Percentiles rank a stretch among this genome's conserved stretches.
phyloP scores from a whole-genome alignment of 345 rosid genomes.

The Populus simonii region DNA sequence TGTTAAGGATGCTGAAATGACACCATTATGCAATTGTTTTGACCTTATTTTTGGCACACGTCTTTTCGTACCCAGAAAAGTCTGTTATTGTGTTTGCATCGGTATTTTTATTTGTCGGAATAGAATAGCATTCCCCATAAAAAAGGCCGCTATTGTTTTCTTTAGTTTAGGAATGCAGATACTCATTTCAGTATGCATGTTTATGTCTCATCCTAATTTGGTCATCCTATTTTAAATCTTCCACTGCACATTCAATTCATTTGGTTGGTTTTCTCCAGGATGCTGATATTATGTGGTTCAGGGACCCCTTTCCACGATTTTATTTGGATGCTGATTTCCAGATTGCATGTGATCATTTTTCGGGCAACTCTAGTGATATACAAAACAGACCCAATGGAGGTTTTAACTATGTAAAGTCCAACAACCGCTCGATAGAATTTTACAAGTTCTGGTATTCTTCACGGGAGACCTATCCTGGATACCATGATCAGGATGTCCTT shows the following conservation, averaged over 20 bases:
- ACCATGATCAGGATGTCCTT: conserved; percentile 79
- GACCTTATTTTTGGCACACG: too few relatives aligned
- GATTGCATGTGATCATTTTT: conserved; percentile 76
- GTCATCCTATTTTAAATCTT: not conserved
- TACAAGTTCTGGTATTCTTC: conserved; percentile 84
- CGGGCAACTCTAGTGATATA: conserved; percentile 47
- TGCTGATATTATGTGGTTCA: conserved; percentile 94
- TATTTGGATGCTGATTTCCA: conserved; percentile 67
- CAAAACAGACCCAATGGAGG: conserved; percentile 74
- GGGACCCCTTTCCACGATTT: conserved; percentile 73
- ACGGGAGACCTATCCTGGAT: conserved; percentile 45
- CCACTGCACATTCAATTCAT: conserved; percentile 15
- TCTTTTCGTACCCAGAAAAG: too few relatives aligned
- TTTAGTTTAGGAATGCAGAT: too few relatives aligned
- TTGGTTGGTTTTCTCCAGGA: conserved; percentile 46
- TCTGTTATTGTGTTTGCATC: too few relatives aligned
- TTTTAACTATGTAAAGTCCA: conserved; percentile 60
- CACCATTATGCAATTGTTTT: too few relatives aligned
- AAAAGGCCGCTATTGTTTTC: too few relatives aligned
- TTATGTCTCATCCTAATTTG: not conserved
- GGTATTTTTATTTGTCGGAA: not conserved
- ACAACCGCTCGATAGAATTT: conserved; percentile 66
- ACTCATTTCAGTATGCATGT: not conserved
- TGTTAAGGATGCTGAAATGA: too few relatives aligned
- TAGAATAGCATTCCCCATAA: too few relatives aligned